These are phyloP conservation scores for Colletotrichum tropicale DNA, from an alignment of 2,329 filamentous ascomycete genomes.

Conservation along the genomic window DNA sequence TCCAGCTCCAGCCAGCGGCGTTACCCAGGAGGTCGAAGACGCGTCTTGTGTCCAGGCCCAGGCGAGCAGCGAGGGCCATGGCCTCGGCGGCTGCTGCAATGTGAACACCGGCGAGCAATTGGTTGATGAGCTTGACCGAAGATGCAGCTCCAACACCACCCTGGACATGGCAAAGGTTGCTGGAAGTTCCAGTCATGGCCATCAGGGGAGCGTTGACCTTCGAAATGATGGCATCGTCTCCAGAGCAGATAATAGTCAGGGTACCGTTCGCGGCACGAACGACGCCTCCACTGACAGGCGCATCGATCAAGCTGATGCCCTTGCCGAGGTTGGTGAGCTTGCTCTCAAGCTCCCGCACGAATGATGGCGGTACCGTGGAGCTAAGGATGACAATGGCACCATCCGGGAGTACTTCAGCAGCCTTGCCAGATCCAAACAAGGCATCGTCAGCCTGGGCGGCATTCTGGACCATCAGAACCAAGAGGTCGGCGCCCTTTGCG, in stretches of 20 bases:
- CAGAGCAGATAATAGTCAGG: constrained; percentile 41
- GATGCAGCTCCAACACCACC: constrained; percentile 58
- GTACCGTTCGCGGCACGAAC: constrained; percentile 38
- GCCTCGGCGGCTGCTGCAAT: constrained; percentile 60
- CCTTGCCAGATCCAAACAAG: constrained; percentile 33
- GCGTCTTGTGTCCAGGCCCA: constrained; percentile 55
- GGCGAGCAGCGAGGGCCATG: constrained; percentile 58
- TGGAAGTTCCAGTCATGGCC: constrained; percentile 33
- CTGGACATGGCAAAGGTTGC: constrained; percentile 48
- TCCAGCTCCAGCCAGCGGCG: constrained; percentile 38
- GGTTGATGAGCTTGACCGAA: constrained; percentile 63
- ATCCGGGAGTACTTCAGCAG: constrained; percentile 27
- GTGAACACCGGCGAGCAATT: constrained; percentile 63
- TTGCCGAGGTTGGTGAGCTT: constrained; percentile 25
- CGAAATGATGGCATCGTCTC: constrained; percentile 24
- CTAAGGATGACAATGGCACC: constrained; percentile 35
- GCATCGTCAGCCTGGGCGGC: constrained; percentile 34
- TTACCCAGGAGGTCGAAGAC: constrained; percentile 51
- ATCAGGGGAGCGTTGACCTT: constrained; percentile 28
- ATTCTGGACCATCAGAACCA: constrained; percentile 41
- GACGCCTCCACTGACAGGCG: constrained; percentile 41
- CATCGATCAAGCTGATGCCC: constrained; percentile 35
- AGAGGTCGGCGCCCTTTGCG: constrained; percentile 28
- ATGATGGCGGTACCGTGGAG: constrained; percentile 39
- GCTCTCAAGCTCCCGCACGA: constrained; percentile 24